Base-by-base conservation (phyloP, 2,329 filamentous ascomycete genomes). In the Aquanectria penicillioides region DNA sequence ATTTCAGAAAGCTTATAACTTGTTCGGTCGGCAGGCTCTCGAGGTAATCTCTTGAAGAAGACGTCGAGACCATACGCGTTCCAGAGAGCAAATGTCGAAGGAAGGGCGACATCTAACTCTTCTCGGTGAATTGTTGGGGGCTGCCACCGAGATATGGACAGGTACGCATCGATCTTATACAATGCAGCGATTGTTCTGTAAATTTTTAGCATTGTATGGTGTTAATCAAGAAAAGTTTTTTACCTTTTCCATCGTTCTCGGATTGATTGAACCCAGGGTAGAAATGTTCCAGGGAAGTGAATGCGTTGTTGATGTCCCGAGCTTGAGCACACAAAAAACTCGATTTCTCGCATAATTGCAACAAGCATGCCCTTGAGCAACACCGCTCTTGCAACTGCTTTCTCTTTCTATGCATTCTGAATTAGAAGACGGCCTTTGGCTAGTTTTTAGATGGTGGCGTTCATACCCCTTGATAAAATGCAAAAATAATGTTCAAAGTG, bases 401-500 rank as follows among this genome's bases (percentile, higher is more conserved):
- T 65, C 10, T 75, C 70, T 3, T 68, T 70, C 77, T 79, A 5
- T 2, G 13, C n/a, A n/a, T n/a, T n/a, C n/a, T n/a, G n/a, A n/a
- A n/a, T n/a, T n/a, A n/a, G n/a, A n/a, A 2, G 3, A 15, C 31
- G 46, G 67, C 9, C 53, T 52, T 64, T n/a, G 69, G 57, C 12
- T 3, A 4, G 4, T 2, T 1, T 13, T 0, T 9, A 4, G 10
- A 7, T 3, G 6, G 13, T 33, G 2, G 4, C 3, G 0, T 12
- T 40, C 73, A 9, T 50, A 77, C 75, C 4, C 75, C 75, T 2
- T 68, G 69, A 18, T 77, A 73, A 9, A 80, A 71, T 1, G 73
- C 74, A 51, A 80, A 80, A 2, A 79, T 68, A 1, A 79, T 73
- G 23, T 77, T 76, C 3, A 80, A 51, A 4, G 79, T 58, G 4